phyloP scores from a whole-genome alignment of 208 protist species.

The Wallacemonas sp. region DNA sequence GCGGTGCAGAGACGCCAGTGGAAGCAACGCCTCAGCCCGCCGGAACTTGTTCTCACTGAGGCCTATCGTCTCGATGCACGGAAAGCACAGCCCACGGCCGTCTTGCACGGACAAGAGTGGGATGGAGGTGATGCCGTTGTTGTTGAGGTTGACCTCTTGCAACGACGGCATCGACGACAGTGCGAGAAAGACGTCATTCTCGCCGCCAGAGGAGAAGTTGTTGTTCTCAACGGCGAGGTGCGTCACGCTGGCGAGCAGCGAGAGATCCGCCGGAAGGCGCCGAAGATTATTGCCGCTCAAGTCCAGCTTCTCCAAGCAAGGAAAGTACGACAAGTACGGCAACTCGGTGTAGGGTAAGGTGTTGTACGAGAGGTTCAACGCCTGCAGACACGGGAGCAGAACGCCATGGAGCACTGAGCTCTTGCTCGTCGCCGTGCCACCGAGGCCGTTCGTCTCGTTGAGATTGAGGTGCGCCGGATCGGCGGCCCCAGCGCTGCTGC shows the following conservation, averaged over 20 bases:
- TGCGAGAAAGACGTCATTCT: slow-evolving; percentile 56
- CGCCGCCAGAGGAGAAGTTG: slow-evolving; percentile 34
- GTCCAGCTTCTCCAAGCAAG: slow-evolving; percentile 74
- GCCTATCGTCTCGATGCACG: slow-evolving; percentile 66
- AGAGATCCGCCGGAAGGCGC: slow-evolving; percentile 67
- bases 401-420: slow-evolving; percentile 37
- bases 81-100: slow-evolving; percentile 56
- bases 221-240: slow-evolving; percentile 87
- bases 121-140: slow-evolving; percentile 67
- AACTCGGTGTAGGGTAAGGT: slow-evolving; percentile 57
- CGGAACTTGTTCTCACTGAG: slow-evolving; percentile 65
- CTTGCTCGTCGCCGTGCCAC: slow-evolving; percentile 7
- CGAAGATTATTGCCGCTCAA: slow-evolving; percentile 82
- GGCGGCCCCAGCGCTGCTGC: not conserved
- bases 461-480: not conserved
- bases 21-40: slow-evolving; percentile 31
- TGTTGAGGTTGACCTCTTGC: slow-evolving; percentile 80
- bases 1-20: slow-evolving; percentile 60
- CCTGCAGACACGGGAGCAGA: slow-evolving; percentile 46
- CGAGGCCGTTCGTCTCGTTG: not conserved
- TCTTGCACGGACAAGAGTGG: slow-evolving; percentile 53
- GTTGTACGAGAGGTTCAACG: slow-evolving; percentile 90
- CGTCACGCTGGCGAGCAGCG: slow-evolving; percentile 67
- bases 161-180: slow-evolving; percentile 85
- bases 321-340: slow-evolving; percentile 58